These are phyloP conservation scores for Pulveroboletus sp. DNA, from an alignment of 1,284 basidiomycete genomes.

Conservation along the genomic window DNA sequence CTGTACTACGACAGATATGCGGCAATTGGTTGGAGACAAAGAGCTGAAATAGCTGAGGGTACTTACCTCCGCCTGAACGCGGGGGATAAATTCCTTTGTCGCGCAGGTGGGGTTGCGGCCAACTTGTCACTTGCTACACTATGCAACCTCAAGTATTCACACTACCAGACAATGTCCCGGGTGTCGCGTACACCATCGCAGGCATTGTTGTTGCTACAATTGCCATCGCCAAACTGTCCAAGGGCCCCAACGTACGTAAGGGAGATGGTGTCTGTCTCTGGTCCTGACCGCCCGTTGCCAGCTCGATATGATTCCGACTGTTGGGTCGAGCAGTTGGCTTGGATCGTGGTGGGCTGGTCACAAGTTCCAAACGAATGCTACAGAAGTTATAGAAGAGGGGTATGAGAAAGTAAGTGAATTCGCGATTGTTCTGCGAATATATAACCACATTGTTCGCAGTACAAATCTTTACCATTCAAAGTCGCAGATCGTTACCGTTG, in stretches of 20 bases:
- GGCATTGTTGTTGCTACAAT: not conserved
- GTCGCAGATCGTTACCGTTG: too few species aligned
- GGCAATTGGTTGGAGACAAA: too few species aligned
- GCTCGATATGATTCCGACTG: conserved; percentile 20
- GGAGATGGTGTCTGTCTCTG: not conserved
- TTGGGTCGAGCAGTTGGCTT: conserved; percentile 18
- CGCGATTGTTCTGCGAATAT: too few species aligned
- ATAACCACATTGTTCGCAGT: not conserved
- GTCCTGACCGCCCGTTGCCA: not conserved
- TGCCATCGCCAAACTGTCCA: not conserved
- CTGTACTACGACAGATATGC: too few species aligned
- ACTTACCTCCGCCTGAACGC: too few species aligned
- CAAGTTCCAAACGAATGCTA: conserved; percentile 2
- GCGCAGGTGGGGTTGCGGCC: too few species aligned
- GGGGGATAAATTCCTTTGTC: too few species aligned
- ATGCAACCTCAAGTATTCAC: not conserved
- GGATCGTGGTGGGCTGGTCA: conserved; percentile 14
- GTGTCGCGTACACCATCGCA: not conserved
- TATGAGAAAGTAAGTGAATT: conserved; percentile 23
- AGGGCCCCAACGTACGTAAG: not conserved
- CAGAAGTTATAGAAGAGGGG: conserved; percentile 18
- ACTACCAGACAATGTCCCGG: not conserved
- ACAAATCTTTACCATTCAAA: too few species aligned
- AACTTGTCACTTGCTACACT: too few species aligned
- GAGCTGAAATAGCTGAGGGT: too few species aligned